Conservation (phyloP, 768 basidiomycete genomes). For the Suillus spraguei region DNA sequence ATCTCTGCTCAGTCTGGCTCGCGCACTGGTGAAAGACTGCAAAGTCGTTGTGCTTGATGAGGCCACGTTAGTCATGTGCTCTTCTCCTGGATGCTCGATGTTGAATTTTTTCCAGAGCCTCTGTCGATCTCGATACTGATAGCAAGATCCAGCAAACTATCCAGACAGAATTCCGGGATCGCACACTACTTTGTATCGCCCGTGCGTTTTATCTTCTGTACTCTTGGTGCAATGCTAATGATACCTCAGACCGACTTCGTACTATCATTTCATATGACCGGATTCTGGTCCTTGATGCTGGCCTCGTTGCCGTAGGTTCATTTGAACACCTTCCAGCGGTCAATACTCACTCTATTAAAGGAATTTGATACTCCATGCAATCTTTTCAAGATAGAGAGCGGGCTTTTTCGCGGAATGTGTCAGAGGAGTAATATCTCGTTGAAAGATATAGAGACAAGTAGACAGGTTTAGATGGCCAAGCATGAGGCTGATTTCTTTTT, state of each 20-base stretch:
- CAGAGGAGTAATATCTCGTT: constrained; percentile 51
- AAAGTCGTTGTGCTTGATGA: constrained; percentile 54
- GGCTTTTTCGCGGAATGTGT: constrained; percentile 68
- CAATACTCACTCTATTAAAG: no score
- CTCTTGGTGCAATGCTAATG: neutral
- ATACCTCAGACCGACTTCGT: no score
- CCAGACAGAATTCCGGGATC: constrained; percentile 45
- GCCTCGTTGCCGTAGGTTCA: no score
- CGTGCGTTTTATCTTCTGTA: constrained; percentile 27
- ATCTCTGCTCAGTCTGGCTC: constrained; percentile 53
- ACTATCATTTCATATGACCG: no score
- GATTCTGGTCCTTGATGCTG: no score
- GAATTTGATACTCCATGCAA: constrained; percentile 19
- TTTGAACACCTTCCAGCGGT: no score
- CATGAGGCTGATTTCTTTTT: neutral
- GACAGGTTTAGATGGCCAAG: neutral
- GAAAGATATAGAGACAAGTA: constrained; percentile 41
- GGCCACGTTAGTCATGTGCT: constrained; percentile 32
- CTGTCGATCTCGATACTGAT: constrained; percentile 50
- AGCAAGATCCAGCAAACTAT: constrained; percentile 52
- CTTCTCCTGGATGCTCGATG: constrained; percentile 22
- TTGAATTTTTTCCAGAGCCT: constrained; percentile 28
- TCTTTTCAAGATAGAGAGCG: constrained; percentile 31
- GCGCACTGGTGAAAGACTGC: constrained; percentile 54
- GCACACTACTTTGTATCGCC: constrained; percentile 55